phyloP scores from a whole-genome alignment of 352 stramenopile genomes.

The Phytophthora fragariae region DNA sequence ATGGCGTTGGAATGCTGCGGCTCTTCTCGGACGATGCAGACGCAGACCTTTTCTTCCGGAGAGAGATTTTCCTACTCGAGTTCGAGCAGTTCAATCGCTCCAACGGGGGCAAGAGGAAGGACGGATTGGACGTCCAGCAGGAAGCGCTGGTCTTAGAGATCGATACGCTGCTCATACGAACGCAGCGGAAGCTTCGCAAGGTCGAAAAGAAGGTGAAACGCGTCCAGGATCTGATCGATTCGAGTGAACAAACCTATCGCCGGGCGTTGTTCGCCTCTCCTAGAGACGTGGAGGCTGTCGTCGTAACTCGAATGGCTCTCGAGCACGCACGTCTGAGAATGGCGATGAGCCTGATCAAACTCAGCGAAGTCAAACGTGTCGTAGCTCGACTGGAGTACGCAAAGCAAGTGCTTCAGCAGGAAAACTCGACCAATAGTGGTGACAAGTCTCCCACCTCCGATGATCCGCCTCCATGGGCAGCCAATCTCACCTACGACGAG shows the following conservation, averaged over 20 bases:
- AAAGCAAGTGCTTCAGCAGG: constrained; percentile 20
- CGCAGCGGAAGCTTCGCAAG: constrained; percentile 62
- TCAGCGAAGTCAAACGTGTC: constrained; percentile 32
- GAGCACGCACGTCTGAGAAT: constrained; percentile 49
- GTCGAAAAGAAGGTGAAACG: constrained; percentile 59
- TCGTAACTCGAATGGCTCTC: constrained; percentile 37
- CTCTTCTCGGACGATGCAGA: constrained; percentile 54
- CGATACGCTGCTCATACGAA: constrained; percentile 19
- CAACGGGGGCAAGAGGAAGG: background rate
- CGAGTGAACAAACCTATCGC: constrained; percentile 36
- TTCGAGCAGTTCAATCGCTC: constrained; percentile 27
- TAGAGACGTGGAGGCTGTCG: constrained; percentile 41
- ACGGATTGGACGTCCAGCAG: constrained; percentile 6
- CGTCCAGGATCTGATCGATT: constrained; percentile 42
- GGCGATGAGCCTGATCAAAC: constrained; percentile 47
- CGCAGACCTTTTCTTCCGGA: constrained; percentile 59
- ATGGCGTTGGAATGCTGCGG: constrained; percentile 37
- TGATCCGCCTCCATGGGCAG: background rate
- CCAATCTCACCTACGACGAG: constrained; percentile 20
- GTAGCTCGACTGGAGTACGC: constrained; percentile 29
- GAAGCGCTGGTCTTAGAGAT: constrained; percentile 19
- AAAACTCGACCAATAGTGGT: background rate
- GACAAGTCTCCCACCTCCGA: background rate
- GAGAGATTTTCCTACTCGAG: constrained; percentile 51
- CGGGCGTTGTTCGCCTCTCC: constrained; percentile 31